Base-by-base conservation (phyloP, 1,284 basidiomycete genomes). In the Somion occarium region DNA sequence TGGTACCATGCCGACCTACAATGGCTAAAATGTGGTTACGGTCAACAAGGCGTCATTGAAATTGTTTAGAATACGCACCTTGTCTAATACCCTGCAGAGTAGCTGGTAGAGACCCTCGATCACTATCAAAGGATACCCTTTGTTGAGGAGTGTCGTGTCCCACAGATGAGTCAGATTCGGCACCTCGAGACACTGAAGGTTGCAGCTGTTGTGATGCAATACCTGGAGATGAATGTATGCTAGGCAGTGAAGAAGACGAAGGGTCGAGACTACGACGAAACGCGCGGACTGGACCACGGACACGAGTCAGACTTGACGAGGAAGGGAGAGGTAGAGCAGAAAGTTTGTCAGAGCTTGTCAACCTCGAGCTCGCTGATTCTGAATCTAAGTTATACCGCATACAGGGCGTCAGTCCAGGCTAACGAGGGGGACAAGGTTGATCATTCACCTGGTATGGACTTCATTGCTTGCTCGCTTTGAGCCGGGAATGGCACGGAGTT, bases 41-140 rank as follows among this genome's bases (percentile, higher is more conserved):
- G 41, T 20, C 19, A 23, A 47, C 12, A 4, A 15, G 46, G 18
- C 27, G 34, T 49, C 24, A 53, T 38, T 30, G n/a, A 49, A 37
- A 37, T 37, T 11, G n/a, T 22, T 7, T 9, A 42, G 9, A 42
- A 42, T 9, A 27, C 62, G 56, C 52, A 64, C 68, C 63, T 51
- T 67, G 61, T 46, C 60, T 64, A 37, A 70, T 54, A 38, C 62
- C 69, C 30, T 67, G 62, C 24, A 59, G 54, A 26, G 55, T 65
- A 45, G 65, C 56, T 3, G 71, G 61, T 12, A 66, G 53, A 4
- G 71, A 65, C 3, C 41, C 46, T 20, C 57, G 64, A 38, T 69
- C 69, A 47, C 67, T 71, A 39, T 78, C 76, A n/a, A 74, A 70
- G 2, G 69, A 70, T 42, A 72, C 69, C 38, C 69, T 70, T 44